Evolutionary conservation across 257 asterid genomes (phyloP).

Genomic region (Solanum peruvianum): DNA sequence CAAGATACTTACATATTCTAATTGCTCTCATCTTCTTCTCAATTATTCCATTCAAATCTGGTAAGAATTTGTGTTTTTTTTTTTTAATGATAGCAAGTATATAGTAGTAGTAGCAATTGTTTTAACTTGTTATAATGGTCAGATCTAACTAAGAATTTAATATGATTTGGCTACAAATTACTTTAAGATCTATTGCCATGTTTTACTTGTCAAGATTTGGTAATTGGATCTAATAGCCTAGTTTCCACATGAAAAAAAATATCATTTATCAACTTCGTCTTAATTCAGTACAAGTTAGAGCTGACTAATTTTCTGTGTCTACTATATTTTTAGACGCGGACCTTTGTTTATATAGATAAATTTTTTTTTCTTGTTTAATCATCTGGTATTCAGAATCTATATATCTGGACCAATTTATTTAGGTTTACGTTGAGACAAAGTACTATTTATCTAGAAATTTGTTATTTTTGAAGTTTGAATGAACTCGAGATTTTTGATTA

Average conservation of each 20-base stretch:
- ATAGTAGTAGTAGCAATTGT: neutral
- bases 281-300: neutral
- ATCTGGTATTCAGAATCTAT: neutral
- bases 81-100: too few species aligned
- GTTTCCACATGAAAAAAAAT: neutral
- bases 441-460: neutral
- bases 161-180: neutral
- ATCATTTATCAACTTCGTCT: neutral
- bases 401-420: neutral
- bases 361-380: neutral
- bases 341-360: neutral
- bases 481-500: neutral
- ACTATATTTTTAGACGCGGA: neutral
- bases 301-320: neutral
- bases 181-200: neutral
- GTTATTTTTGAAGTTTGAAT: neutral
- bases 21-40: conserved; percentile 24
- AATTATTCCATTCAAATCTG: conserved; percentile 17
- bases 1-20: conserved; percentile 3
- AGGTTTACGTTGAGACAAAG: neutral
- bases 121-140: neutral
- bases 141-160: neutral
- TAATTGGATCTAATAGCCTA: neutral
- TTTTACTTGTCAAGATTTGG: neutral
- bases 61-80: conserved; percentile 4